phyloP scores from a whole-genome alignment of 1,284 basidiomycete genomes.

The Marasmius fiardii region DNA sequence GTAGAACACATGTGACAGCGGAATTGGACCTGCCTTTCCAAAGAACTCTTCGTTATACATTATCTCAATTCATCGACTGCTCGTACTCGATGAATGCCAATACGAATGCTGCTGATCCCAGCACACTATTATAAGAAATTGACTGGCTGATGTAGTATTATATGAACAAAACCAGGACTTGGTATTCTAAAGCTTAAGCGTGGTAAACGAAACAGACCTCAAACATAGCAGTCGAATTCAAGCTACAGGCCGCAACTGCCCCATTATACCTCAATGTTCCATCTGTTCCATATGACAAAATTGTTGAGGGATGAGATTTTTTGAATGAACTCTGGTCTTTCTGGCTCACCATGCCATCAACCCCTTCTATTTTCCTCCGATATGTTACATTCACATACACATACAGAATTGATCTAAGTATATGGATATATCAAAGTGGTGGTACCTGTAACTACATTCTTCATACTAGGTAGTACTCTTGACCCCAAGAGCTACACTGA shows the following conservation, averaged over 20 bases:
- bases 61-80: too few relatives aligned
- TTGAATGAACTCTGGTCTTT: too few relatives aligned
- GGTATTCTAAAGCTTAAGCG: too few relatives aligned
- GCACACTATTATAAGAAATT: conserved; percentile 3
- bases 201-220: not conserved
- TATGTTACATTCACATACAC: too few relatives aligned
- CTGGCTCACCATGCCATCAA: not conserved
- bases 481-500: too few relatives aligned
- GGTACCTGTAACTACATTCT: too few relatives aligned
- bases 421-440: too few relatives aligned
- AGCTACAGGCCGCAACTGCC: conserved; percentile 2
- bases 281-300: not conserved
- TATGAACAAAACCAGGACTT: not conserved
- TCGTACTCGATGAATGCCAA: conserved; percentile 11
- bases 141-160: conserved; percentile 10
- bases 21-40: too few relatives aligned
- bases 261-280: conserved; percentile 4
- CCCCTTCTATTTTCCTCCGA: not conserved
- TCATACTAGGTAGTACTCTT: too few relatives aligned
- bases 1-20: too few relatives aligned
- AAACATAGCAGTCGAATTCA: conserved; percentile 6
- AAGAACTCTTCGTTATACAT: too few relatives aligned
- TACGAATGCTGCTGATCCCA: conserved; percentile 8
- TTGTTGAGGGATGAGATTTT: not conserved
- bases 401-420: too few relatives aligned